Conservation (phyloP, 148 eudicot species). For the Vaccinium macrocarpon region DNA sequence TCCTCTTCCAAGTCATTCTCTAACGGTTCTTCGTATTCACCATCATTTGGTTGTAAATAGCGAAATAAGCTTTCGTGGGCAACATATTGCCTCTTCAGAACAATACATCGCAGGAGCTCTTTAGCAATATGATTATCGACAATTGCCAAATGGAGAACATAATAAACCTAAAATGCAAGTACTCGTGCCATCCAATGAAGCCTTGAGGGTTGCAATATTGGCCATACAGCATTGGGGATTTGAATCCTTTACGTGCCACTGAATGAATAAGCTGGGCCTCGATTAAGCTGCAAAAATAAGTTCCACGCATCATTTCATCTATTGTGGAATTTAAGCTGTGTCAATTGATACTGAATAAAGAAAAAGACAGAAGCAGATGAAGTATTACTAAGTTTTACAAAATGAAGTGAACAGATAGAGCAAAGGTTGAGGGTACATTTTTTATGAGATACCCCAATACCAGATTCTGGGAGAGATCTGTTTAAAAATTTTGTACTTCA, state of each 20-base stretch:
- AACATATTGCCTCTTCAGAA: no score
- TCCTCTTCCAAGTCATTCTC: no score
- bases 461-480: conserved; percentile 87
- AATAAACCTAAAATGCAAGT: no score
- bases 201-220: conserved; percentile 59
- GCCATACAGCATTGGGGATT: conserved; percentile 53
- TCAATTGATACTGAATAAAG: not conserved
- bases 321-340: not conserved
- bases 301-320: not conserved
- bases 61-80: no score
- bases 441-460: conserved; percentile 65
- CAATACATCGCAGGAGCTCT: no score
- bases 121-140: no score
- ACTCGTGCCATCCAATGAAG: no score
- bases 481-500: conserved; percentile 25
- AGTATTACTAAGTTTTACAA: not conserved
- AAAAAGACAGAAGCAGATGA: conserved; percentile 9
- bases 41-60: no score
- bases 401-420: not conserved
- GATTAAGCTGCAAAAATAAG: conserved; percentile 59
- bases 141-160: no score
- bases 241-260: conserved; percentile 80
- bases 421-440: conserved; percentile 49
- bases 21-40: no score
- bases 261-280: conserved; percentile 64